phyloP scores from a whole-genome alignment of 106 monocot genomes.

The Acorus gramineus region DNA sequence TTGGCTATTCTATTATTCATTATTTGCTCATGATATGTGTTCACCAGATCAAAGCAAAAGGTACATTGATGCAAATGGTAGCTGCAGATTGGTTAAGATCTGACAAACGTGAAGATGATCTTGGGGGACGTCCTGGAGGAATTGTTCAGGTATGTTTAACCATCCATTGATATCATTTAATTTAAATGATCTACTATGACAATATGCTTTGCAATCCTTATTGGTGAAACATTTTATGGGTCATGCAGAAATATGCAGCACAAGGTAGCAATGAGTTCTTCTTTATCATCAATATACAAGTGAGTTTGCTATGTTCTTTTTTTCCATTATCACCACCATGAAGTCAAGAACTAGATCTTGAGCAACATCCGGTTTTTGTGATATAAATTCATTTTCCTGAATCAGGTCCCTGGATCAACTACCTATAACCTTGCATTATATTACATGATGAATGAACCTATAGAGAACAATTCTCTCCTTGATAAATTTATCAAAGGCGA shows the following conservation, averaged over 20 bases:
- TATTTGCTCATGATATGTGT: neutral
- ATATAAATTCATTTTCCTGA: neutral
- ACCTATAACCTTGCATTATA: slow-evolving; percentile 78
- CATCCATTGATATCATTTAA: neutral
- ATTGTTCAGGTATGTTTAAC: slow-evolving; percentile 69
- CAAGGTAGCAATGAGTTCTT: slow-evolving; percentile 75
- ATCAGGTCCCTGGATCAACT: slow-evolving; percentile 81
- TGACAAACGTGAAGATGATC: slow-evolving; percentile 95
- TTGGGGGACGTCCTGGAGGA: slow-evolving; percentile 64
- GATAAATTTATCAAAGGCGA: slow-evolving; percentile 78
- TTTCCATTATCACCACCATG: neutral
- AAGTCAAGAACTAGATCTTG: neutral
- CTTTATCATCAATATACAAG: slow-evolving; percentile 94
- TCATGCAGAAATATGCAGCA: slow-evolving; percentile 64
- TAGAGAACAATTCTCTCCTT: slow-evolving; percentile 65
- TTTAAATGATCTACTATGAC: neutral
- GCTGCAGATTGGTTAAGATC: slow-evolving; percentile 93
- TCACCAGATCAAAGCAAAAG: slow-evolving; percentile 65
- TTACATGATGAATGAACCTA: slow-evolving; percentile 72
- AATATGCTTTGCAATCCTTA: neutral
- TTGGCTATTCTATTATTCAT: too few relatives aligned
- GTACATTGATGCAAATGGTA: slow-evolving; percentile 91
- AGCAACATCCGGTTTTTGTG: neutral
- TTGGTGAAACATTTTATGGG: neutral
- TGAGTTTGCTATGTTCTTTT: slow-evolving; percentile 7